phyloP scores from a whole-genome alignment of 805 yeast species.

The Lipomyces sp. region DNA sequence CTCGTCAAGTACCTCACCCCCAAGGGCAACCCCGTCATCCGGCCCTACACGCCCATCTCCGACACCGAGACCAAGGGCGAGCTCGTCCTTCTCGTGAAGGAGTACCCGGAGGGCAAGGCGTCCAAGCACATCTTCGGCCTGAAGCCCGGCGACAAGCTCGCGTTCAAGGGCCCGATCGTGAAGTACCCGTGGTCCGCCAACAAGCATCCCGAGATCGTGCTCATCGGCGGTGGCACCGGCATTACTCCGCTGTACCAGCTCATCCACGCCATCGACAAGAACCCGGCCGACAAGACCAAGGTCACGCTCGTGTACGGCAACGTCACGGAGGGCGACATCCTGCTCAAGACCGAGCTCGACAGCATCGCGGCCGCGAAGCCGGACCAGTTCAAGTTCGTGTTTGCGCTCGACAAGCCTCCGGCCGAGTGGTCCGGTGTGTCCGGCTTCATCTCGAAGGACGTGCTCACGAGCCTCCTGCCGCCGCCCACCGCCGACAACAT shows the following conservation, averaged over 20 bases:
- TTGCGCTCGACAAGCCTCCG: constrained; percentile 65
- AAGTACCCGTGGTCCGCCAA: constrained; percentile 92
- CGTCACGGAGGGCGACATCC: constrained; percentile 71
- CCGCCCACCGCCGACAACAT: constrained; percentile 61
- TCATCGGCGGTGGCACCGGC: constrained; percentile 96
- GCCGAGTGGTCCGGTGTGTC: constrained; percentile 53
- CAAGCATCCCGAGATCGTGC: constrained; percentile 70
- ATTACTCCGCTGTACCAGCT: constrained; percentile 93
- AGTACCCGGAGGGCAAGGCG: constrained; percentile 81
- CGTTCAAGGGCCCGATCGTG: constrained; percentile 90
- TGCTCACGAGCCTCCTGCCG: constrained; percentile 58
- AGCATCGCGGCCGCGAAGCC: constrained; percentile 59
- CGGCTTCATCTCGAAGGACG: constrained; percentile 80
- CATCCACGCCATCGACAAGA: constrained; percentile 66
- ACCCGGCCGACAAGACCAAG: constrained; percentile 87
- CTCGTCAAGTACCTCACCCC: constrained; percentile 72
- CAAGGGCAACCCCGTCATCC: constrained; percentile 77
- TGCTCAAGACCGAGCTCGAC: constrained; percentile 77
- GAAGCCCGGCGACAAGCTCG: constrained; percentile 72
- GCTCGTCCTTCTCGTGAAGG: constrained; percentile 78
- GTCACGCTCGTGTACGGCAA: constrained; percentile 79
- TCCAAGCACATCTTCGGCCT: constrained; percentile 67
- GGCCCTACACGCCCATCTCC: constrained; percentile 80
- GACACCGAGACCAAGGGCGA: constrained; percentile 67
- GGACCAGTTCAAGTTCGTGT: constrained; percentile 71